A percentile compares a stretch with the other conserved stretches of the same genome.
Evolutionary conservation across 495 filamentous ascomycete species (phyloP).

Genomic region (Aspergillus ostianus): DNA sequence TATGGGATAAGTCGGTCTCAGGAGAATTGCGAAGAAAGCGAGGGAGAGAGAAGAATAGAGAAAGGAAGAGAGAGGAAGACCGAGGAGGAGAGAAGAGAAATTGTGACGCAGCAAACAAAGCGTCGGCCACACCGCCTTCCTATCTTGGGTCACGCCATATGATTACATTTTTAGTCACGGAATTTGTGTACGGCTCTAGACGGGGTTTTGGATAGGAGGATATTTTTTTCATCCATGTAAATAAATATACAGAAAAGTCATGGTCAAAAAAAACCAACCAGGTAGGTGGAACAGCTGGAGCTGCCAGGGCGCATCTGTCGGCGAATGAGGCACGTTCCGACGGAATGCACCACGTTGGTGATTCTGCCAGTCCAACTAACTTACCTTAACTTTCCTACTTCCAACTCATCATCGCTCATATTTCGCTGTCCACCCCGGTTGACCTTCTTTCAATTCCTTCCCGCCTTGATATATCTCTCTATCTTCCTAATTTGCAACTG

Average conservation of each 20-base stretch:
- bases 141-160: background rate
- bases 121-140: background rate
- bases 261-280: too few relatives aligned
- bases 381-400: slow-evolving; percentile 21
- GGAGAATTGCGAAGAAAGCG: background rate
- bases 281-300: too few relatives aligned
- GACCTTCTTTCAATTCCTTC: slow-evolving; percentile 1
- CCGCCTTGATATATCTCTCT: background rate
- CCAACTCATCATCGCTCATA: slow-evolving; percentile 10
- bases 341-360: slow-evolving; percentile 19
- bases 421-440: background rate
- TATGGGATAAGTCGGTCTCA: background rate
- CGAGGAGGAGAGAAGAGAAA: background rate
- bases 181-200: background rate
- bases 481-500: background rate
- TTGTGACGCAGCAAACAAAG: background rate
- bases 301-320: slow-evolving; percentile 5
- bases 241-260: too few relatives aligned
- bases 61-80: background rate
- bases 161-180: too few relatives aligned
- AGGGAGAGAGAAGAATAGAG: background rate
- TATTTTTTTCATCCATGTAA: too few relatives aligned
- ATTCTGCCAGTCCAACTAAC: slow-evolving; percentile 17
- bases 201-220: background rate
- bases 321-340: background rate